Evolutionary conservation across 768 basidiomycete genomes (phyloP).

Genomic region (Xerocomellus intermedius): DNA sequence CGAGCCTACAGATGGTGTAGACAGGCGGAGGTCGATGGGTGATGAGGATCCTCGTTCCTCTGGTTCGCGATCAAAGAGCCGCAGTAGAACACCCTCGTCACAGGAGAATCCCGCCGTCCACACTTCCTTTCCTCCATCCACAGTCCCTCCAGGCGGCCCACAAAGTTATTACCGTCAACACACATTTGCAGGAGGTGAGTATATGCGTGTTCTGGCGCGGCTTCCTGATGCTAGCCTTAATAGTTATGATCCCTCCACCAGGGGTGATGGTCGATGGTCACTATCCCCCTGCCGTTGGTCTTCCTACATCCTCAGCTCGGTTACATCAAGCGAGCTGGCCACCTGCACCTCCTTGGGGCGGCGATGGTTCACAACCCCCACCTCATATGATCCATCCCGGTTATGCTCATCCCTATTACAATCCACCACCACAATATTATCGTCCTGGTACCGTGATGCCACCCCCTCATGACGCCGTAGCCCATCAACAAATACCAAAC

Average conservation of each 20-base stretch:
- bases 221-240: slow-evolving; percentile 5
- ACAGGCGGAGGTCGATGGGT: slow-evolving; percentile 18
- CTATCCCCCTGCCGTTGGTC: slow-evolving; percentile 40
- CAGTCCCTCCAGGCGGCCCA: slow-evolving; percentile 33
- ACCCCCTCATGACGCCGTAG: slow-evolving; percentile 12
- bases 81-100: slow-evolving; percentile 47
- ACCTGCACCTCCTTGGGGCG: slow-evolving; percentile 33
- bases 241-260: slow-evolving; percentile 44
- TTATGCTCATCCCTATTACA: slow-evolving; percentile 39
- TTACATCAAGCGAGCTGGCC: slow-evolving; percentile 44
- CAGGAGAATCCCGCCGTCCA: slow-evolving; percentile 39
- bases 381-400: slow-evolving; percentile 34
- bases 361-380: slow-evolving; percentile 39
- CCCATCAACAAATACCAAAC: slow-evolving; percentile 25
- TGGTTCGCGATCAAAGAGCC: slow-evolving; percentile 48
- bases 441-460: slow-evolving; percentile 35
- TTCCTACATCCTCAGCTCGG: slow-evolving; percentile 56
- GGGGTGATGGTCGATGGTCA: slow-evolving; percentile 43
- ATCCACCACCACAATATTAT: slow-evolving; percentile 46
- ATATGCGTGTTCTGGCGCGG: background rate
- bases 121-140: slow-evolving; percentile 35
- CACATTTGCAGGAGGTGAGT: slow-evolving; percentile 45
- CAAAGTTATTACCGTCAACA: slow-evolving; percentile 69
- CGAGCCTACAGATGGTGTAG: slow-evolving; percentile 40
- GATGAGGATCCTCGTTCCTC: slow-evolving; percentile 35